These are phyloP conservation scores for Coemansia sp. DNA, from an alignment of 192 early-diverging fungal genomes.

Conservation along the genomic window DNA sequence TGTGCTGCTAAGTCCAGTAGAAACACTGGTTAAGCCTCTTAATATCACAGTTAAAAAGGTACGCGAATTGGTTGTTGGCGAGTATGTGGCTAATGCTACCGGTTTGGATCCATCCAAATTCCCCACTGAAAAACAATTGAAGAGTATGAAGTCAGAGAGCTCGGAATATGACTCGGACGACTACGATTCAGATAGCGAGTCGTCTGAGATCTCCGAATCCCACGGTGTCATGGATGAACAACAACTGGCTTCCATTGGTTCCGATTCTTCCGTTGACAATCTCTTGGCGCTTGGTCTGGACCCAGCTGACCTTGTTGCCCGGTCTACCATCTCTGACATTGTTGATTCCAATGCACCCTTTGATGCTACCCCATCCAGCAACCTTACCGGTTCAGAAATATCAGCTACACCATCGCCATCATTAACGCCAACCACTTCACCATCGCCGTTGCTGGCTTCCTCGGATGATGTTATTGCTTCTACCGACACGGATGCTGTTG, in stretches of 20 bases:
- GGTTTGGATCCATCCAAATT: slow-evolving; percentile 27
- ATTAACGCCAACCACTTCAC: background rate
- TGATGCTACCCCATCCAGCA: no score
- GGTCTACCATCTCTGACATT: no score
- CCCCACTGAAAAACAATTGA: slow-evolving; percentile 9
- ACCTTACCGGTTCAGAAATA: no score
- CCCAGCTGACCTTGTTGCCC: no score
- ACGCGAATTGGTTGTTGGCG: slow-evolving; percentile 34
- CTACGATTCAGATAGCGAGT: background rate
- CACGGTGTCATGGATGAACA: no score
- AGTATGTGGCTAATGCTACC: slow-evolving; percentile 37
- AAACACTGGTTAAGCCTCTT: slow-evolving; percentile 22
- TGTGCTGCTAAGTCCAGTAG: slow-evolving; percentile 21
- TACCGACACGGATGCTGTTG: background rate
- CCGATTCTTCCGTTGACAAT: no score
- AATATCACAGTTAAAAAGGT: slow-evolving; percentile 28
- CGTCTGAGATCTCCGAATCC: no score
- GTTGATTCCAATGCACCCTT: no score
- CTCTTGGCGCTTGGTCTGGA: no score
- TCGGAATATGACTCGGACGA: background rate
- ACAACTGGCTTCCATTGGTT: no score
- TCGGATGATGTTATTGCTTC: background rate
- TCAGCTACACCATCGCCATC: background rate
- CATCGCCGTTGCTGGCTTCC: background rate
- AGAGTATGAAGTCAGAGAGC: background rate